A percentile compares a stretch with the other conserved stretches of the same genome.
These are phyloP conservation scores for Blastomyces emzantsi DNA, from an alignment of 2,329 filamentous ascomycete genomes.

Conservation along the genomic window DNA sequence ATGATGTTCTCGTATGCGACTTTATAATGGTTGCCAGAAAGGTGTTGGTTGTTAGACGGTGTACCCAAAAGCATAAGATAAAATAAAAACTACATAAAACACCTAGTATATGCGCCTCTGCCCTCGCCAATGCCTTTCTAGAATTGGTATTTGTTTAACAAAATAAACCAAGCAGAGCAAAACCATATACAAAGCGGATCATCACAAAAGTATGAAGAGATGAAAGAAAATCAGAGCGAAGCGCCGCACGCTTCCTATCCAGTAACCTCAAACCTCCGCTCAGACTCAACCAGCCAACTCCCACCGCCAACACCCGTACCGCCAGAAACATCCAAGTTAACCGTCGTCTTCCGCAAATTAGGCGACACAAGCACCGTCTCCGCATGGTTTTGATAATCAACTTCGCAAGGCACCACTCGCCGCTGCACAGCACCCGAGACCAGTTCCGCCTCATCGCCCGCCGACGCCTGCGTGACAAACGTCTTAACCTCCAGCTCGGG, in stretches of 20 bases:
- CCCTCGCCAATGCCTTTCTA: too few relatives aligned
- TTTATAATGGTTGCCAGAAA: too few relatives aligned
- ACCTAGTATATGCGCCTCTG: too few relatives aligned
- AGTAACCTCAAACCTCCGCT: slow-evolving; percentile 28
- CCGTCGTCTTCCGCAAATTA: slow-evolving; percentile 61
- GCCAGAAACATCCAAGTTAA: slow-evolving; percentile 61
- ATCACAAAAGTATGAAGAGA: not conserved
- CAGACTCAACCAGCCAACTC: slow-evolving; percentile 57
- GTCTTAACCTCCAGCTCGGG: slow-evolving; percentile 68
- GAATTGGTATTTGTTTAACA: too few relatives aligned
- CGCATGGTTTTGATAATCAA: slow-evolving; percentile 68
- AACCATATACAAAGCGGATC: not conserved
- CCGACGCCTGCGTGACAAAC: slow-evolving; percentile 39
- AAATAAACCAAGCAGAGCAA: too few relatives aligned
- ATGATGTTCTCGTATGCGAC: too few relatives aligned
- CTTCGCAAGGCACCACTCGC: slow-evolving; percentile 55
- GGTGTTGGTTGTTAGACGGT: too few relatives aligned
- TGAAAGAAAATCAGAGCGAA: too few relatives aligned
- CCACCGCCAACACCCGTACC: slow-evolving; percentile 41
- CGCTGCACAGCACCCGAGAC: slow-evolving; percentile 19
- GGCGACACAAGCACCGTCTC: slow-evolving; percentile 67
- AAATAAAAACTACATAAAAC: too few relatives aligned
- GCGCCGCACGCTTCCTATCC: not conserved
- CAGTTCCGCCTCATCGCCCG: slow-evolving; percentile 18
- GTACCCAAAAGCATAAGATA: too few relatives aligned